A percentile compares a stretch with the other conserved stretches of the same genome.
Evolutionary conservation across 2,329 filamentous ascomycete genomes (phyloP).

Genomic region (Calonectria honghensis): DNA sequence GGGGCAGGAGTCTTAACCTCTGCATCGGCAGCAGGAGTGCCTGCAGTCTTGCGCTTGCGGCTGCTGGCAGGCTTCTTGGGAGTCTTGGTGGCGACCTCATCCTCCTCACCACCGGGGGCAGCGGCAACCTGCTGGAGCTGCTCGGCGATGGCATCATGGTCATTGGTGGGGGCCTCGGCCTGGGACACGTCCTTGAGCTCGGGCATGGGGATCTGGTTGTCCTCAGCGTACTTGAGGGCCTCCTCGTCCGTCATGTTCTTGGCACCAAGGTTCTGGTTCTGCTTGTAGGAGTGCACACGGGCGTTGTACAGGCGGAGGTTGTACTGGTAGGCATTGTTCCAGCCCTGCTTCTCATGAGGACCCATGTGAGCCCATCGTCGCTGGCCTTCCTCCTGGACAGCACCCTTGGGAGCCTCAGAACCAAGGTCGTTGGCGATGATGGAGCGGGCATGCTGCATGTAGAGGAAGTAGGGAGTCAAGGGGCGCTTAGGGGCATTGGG

Average conservation of each 20-base stretch:
- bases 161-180: constrained; percentile 60
- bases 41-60: constrained; percentile 75
- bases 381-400: constrained; percentile 91
- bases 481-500: constrained; percentile 97
- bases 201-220: constrained; percentile 73
- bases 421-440: constrained; percentile 88
- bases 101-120: constrained; percentile 65
- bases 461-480: constrained; percentile 95
- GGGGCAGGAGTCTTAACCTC: constrained; percentile 65
- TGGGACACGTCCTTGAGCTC: constrained; percentile 66
- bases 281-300: constrained; percentile 79
- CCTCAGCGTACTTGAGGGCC: constrained; percentile 76
- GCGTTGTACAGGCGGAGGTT: constrained; percentile 80
- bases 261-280: constrained; percentile 71
- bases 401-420: constrained; percentile 85
- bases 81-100: constrained; percentile 71
- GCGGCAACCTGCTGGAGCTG: constrained; percentile 70
- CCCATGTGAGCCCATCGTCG: constrained; percentile 89
- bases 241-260: constrained; percentile 78
- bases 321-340: constrained; percentile 81
- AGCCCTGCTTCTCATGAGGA: constrained; percentile 81
- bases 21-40: constrained; percentile 63
- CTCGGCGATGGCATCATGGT: constrained; percentile 75
- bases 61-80: constrained; percentile 72
- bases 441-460: constrained; percentile 90